Conservation (phyloP, 305 asterid species). For the Fraxinus sp. region DNA sequence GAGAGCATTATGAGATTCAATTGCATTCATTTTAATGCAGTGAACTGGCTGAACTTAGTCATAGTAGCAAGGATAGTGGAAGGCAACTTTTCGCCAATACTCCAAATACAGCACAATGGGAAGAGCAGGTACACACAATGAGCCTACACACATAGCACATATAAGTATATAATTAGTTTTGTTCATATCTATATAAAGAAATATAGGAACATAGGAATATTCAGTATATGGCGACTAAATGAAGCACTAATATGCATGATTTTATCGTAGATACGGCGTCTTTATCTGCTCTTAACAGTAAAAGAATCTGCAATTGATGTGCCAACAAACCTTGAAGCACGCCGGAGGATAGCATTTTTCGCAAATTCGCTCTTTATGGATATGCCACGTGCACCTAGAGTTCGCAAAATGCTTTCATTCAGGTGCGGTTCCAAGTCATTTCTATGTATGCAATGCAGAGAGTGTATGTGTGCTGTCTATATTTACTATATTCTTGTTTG, state of each 20-base stretch:
- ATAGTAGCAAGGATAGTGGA: constrained; percentile 79
- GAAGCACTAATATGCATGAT: constrained; percentile 13
- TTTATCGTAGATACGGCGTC: constrained; percentile 78
- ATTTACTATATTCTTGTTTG: constrained; percentile 16
- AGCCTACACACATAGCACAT: neutral
- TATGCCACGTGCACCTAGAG: constrained; percentile 98
- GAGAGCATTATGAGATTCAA: constrained; percentile 16
- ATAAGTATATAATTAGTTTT: neutral
- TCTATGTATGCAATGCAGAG: constrained; percentile 6
- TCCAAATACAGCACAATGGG: constrained; percentile 87
- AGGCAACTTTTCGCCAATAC: constrained; percentile 85
- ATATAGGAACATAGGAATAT: neutral
- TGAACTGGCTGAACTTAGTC: constrained; percentile 83
- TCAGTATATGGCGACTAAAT: constrained; percentile 7
- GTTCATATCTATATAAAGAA: constrained; percentile 3
- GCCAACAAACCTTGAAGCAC: constrained; percentile 96
- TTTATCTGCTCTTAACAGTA: constrained; percentile 92
- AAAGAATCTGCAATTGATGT: constrained; percentile 93
- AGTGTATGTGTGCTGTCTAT: constrained; percentile 8
- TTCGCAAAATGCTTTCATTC: constrained; percentile 97
- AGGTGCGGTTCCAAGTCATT: constrained; percentile 49
- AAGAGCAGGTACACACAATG: constrained; percentile 70
- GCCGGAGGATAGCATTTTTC: constrained; percentile 88
- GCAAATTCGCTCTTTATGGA: constrained; percentile 95
- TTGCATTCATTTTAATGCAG: constrained; percentile 42